A percentile compares a stretch with the other conserved stretches of the same genome.
These are phyloP conservation scores for Pilaira anomala DNA, from an alignment of 192 early-diverging fungal genomes.

Conservation along the genomic window DNA sequence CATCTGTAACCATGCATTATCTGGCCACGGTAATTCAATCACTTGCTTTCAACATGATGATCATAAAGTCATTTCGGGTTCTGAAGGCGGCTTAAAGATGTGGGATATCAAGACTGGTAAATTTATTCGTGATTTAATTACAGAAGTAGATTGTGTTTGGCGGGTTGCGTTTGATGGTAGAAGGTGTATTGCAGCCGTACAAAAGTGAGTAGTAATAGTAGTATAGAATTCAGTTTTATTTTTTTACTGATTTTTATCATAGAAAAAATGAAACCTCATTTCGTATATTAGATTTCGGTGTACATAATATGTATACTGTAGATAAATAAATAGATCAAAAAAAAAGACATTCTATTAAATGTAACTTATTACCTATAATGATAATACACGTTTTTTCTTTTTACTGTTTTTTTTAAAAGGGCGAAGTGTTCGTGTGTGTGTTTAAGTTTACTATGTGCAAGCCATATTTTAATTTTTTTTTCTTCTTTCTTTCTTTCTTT, in stretches of 20 bases:
- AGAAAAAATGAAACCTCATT: conserved; percentile 64
- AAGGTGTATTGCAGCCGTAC: conserved; percentile 77
- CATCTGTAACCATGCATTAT: conserved; percentile 61
- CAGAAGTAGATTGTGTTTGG: conserved; percentile 87
- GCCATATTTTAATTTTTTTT: too few relatives aligned
- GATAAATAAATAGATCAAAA: conserved; percentile 49
- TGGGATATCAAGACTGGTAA: conserved; percentile 93
- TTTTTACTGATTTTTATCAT: neutral
- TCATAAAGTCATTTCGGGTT: conserved; percentile 90
- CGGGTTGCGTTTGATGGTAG: conserved; percentile 89
- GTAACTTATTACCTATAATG: too few relatives aligned
- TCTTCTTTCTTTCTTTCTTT: too few relatives aligned
- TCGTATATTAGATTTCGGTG: conserved; percentile 77
- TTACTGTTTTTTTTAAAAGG: too few relatives aligned
- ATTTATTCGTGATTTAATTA: conserved; percentile 79
- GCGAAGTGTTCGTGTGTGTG: too few relatives aligned
- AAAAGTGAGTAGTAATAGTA: conserved; percentile 49
- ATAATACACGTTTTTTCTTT: too few relatives aligned
- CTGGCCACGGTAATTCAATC: conserved; percentile 85
- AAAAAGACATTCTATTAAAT: too few relatives aligned
- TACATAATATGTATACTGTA: conserved; percentile 40
- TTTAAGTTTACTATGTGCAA: too few relatives aligned
- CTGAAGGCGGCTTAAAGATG: conserved; percentile 90
- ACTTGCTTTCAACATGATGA: conserved; percentile 98
- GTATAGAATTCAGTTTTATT: neutral